Percentiles rank a stretch among this genome's conserved stretches.
These are phyloP conservation scores for Umbelopsis ramanniana DNA, from an alignment of 192 early-diverging fungal species.

Conservation along the genomic window DNA sequence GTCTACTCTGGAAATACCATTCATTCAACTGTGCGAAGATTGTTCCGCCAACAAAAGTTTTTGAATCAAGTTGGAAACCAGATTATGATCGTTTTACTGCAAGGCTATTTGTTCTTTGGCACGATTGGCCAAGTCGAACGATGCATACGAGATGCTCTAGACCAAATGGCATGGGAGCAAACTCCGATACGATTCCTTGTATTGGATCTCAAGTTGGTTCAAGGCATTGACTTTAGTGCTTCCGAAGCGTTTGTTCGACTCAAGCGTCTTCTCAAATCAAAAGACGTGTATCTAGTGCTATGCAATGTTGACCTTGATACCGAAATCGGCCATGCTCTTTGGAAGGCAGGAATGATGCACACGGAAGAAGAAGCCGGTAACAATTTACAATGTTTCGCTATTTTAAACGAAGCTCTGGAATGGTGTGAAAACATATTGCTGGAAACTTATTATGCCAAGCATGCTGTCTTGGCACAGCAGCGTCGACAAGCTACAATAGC, in stretches of 20 bases:
- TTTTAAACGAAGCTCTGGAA: slow-evolving; percentile 88
- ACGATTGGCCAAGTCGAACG: slow-evolving; percentile 85
- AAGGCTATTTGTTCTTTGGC: slow-evolving; percentile 98
- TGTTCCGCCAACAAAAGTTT: slow-evolving; percentile 88
- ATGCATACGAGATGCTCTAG: slow-evolving; percentile 68
- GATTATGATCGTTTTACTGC: slow-evolving; percentile 87
- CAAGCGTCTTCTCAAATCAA: slow-evolving; percentile 69
- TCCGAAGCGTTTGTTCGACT: slow-evolving; percentile 89
- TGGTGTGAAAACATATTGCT: slow-evolving; percentile 93
- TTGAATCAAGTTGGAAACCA: slow-evolving; percentile 82
- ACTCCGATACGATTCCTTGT: slow-evolving; percentile 86
- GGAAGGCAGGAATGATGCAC: slow-evolving; percentile 60
- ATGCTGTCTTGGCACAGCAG: slow-evolving; percentile 40
- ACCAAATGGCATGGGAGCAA: slow-evolving; percentile 64
- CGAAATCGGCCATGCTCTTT: slow-evolving; percentile 71
- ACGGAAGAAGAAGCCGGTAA: slow-evolving; percentile 32
- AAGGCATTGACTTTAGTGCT: slow-evolving; percentile 88
- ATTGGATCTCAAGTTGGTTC: slow-evolving; percentile 87
- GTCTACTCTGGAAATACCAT: slow-evolving; percentile 70
- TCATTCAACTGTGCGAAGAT: slow-evolving; percentile 85
- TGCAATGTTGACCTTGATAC: slow-evolving; percentile 68
- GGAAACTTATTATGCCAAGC: slow-evolving; percentile 71
- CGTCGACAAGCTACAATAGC: slow-evolving; percentile 9
- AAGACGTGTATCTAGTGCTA: slow-evolving; percentile 83
- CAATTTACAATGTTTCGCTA: slow-evolving; percentile 76